Base-by-base conservation (phyloP, 345 rosid genomes). In the Erysimum cheiranthoides region DNA sequence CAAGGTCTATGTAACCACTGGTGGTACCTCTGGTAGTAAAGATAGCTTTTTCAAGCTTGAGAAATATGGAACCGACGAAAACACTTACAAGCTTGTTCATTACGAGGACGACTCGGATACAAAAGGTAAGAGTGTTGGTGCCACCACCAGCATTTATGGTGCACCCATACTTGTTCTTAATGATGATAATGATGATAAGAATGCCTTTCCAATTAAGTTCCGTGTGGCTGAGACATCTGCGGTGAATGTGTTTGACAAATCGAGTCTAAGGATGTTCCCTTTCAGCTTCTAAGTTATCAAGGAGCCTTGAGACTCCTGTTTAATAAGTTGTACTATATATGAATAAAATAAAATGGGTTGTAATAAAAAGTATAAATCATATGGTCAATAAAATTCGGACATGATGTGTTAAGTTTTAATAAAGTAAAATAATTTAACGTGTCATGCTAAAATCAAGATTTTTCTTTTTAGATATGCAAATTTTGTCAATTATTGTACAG, bases 1-100 rank as follows among this genome's bases (percentile, higher is more conserved):
- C 21, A 51, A 62, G 53, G 6, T 28, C 11, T 74, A 74, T 58
- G 25, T 74, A 67, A 66, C 27, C 6, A 46, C 52, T 28, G 53
- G 61, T 74, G 78, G 78, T 36, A 39, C 25, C 27, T 49, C 66
- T 10, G 30, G 39, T 4, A 47, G 17, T 36, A 30, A 5, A 16
- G 61, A 74, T 17, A 66, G 61, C 52, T 17, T 66, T 17, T 74
- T 74, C 1, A 58, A 35, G 73, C 16, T 66, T 67, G 43, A 66
- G 51, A 67, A 58, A 74, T 74, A 74, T 66, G 73, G 73, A 58
- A 66, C 49, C 8, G 61, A 49, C 0, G 12, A 67, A 12, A 68
- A 49, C 36, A 58, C 34, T 9, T 74, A 66, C 35, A 74, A 74
- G 43, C 67, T 74, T 6, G 73, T 74, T 36, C 67, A 63, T 16